phyloP scores from a whole-genome alignment of 345 rosid genomes.

The Pistacia atlantica region DNA sequence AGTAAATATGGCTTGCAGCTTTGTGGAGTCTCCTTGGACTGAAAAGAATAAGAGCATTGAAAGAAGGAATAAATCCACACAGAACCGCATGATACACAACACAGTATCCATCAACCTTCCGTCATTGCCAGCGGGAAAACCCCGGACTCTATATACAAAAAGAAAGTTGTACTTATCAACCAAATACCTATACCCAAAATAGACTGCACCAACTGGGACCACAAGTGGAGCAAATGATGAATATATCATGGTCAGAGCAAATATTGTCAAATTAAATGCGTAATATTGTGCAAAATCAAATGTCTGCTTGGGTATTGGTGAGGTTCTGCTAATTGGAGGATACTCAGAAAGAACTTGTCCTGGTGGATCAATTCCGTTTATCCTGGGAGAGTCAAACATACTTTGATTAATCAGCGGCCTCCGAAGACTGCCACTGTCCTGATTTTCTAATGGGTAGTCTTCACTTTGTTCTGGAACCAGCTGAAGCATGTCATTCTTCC shows the following conservation, averaged over 20 bases:
- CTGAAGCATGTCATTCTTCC: conserved; percentile 96
- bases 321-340: conserved; percentile 87
- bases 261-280: conserved; percentile 92
- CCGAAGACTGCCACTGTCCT: conserved; percentile 55
- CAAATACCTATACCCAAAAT: conserved; percentile 92
- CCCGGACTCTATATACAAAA: conserved; percentile 87
- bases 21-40: conserved; percentile 87
- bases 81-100: conserved; percentile 77
- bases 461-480: conserved; percentile 89
- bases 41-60: conserved; percentile 88
- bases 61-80: conserved; percentile 82
- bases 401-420: conserved; percentile 71
- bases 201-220: conserved; percentile 91
- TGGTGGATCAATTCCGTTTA: conserved; percentile 42
- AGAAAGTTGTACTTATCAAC: conserved; percentile 98
- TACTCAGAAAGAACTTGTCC: conserved; percentile 82
- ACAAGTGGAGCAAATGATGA: conserved; percentile 89
- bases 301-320: conserved; percentile 90
- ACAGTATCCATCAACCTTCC: conserved; percentile 98
- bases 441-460: conserved; percentile 78
- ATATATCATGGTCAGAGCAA: conserved; percentile 90
- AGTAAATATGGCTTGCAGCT: conserved; percentile 96
- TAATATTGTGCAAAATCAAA: conserved; percentile 98
- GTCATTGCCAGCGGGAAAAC: conserved; percentile 96
- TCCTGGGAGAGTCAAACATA: conserved; percentile 63